These are phyloP conservation scores for Macrophomina tecta DNA, from an alignment of 2,329 filamentous ascomycete species.

Conservation along the genomic window DNA sequence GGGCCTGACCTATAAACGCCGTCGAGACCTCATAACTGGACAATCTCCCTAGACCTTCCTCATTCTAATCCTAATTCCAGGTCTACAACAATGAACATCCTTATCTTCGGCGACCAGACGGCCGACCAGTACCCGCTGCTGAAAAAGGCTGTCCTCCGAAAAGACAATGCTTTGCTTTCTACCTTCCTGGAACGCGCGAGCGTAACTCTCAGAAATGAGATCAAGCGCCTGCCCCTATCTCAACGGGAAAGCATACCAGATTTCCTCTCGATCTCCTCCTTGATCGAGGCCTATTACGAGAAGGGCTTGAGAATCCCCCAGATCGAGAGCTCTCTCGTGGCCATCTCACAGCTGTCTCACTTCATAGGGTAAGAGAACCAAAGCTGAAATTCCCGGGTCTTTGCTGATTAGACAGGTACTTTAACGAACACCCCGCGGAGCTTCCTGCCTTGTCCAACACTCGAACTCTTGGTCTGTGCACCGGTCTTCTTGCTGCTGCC, in stretches of 20 bases:
- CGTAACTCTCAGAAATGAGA: slow-evolving; percentile 65
- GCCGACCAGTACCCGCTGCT: slow-evolving; percentile 70
- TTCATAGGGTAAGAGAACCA: slow-evolving; percentile 67
- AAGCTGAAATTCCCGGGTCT: slow-evolving; percentile 29
- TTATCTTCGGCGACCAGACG: slow-evolving; percentile 76
- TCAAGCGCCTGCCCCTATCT: slow-evolving; percentile 61
- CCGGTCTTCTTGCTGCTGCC: slow-evolving; percentile 71
- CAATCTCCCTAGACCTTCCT: neutral
- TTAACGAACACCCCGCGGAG: slow-evolving; percentile 60
- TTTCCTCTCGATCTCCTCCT: slow-evolving; percentile 67
- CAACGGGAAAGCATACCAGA: slow-evolving; percentile 66
- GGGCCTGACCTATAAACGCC: neutral
- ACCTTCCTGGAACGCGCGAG: slow-evolving; percentile 67
- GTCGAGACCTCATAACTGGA: slow-evolving; percentile 14
- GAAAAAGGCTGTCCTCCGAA: slow-evolving; percentile 54
- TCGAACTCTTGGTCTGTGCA: slow-evolving; percentile 69
- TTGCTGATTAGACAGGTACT: slow-evolving; percentile 49
- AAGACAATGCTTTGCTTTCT: slow-evolving; percentile 63
- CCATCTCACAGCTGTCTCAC: slow-evolving; percentile 69
- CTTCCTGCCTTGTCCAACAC: slow-evolving; percentile 56
- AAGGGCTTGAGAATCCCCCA: slow-evolving; percentile 64
- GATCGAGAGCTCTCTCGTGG: slow-evolving; percentile 69
- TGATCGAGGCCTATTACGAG: slow-evolving; percentile 69
- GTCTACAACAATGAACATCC: slow-evolving; percentile 51
- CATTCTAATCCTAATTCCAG: slow-evolving; percentile 21